A percentile compares a stretch with the other conserved stretches of the same genome.
phyloP scores from a whole-genome alignment of 257 asterid genomes.

The Plectranthus barbatus region DNA sequence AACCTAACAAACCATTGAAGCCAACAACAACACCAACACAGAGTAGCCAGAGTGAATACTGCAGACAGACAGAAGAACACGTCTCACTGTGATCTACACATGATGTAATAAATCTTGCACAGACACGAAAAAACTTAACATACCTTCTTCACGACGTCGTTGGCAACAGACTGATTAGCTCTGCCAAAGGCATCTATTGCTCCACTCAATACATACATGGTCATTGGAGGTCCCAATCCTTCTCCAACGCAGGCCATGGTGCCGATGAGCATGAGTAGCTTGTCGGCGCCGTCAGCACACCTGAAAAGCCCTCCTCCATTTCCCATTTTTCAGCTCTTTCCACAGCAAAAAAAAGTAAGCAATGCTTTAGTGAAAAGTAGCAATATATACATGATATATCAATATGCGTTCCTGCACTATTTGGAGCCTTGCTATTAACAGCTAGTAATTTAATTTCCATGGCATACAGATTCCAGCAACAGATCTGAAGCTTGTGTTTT shows the following conservation, averaged over 20 bases:
- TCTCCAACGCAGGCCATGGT: conserved; percentile 23
- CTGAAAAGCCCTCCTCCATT: conserved; percentile 15
- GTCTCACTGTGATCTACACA: too few relatives aligned
- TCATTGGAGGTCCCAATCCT: conserved; percentile 23
- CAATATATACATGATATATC: too few relatives aligned
- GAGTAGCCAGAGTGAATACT: conserved; percentile 33
- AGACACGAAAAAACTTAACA: background rate
- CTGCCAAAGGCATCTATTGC: conserved; percentile 37
- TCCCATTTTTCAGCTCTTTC: conserved; percentile 13
- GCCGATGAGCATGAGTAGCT: conserved; percentile 25
- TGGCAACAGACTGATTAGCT: conserved; percentile 15
- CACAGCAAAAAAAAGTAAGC: background rate
- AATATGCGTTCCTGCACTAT: too few relatives aligned
- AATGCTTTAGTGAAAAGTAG: background rate
- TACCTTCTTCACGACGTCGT: conserved; percentile 28
- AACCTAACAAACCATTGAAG: conserved; percentile 22
- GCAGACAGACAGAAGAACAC: background rate
- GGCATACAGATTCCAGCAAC: too few relatives aligned
- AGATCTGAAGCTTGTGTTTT: too few relatives aligned
- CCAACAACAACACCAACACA: conserved; percentile 31
- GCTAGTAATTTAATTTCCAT: too few relatives aligned
- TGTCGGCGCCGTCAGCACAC: conserved; percentile 28
- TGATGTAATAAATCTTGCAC: too few relatives aligned
- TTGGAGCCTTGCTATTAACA: background rate
- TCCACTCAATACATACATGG: conserved; percentile 28